Base-by-base conservation (phyloP, 2,329 filamentous ascomycete genomes). In the Pestalotiopsis sp. region DNA sequence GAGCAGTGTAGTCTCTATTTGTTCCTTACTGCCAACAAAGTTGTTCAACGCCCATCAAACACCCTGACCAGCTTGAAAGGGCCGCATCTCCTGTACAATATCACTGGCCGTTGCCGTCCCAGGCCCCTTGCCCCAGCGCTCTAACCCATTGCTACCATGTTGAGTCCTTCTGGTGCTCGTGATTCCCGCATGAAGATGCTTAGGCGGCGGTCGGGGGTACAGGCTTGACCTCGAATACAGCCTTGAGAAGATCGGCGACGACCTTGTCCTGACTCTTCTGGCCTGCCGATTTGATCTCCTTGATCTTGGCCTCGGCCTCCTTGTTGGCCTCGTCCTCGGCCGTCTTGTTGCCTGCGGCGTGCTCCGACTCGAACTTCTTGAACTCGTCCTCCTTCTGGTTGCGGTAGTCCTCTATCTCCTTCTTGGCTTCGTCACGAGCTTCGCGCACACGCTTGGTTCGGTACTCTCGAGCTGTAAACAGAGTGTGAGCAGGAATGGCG, bases 391-490 rank as follows among this genome's bases (percentile, higher is more conserved):
- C 96, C 86, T 98, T 99, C 76, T 91, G 84, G 77, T 91, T 89
- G 80, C 91, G 90, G 86, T 99, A 98, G 68, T 94, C 92, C 74
- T 97, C 93, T 78, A 99, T 97, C 82, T 99, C 95, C 84, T 97
- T 97, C 85, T 98, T 97, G 71, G 96, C 96, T 83, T 99, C 96
- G 79, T 93, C 91, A 79, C 95, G 93, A 72, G 96, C 96, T 85
- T 98, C 96, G 84, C 94, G 97, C 83, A 99, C 94, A 79, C 94
- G 91, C 87, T 98, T 98, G 71, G 96, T 98, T 79, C 96, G 94
- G 88, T 94, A 71, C 39, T 71, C 69, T 41, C 69, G 63, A 55
- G 69, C 77, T 79, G 79, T 81, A 72, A 31, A 70, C 41, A 25
- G 38, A 38, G 64, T 45, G 60, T 66, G 13, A 39, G 57, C 17